Conservation (phyloP, 257 asterid species). For the Gardenia jasminoides region DNA sequence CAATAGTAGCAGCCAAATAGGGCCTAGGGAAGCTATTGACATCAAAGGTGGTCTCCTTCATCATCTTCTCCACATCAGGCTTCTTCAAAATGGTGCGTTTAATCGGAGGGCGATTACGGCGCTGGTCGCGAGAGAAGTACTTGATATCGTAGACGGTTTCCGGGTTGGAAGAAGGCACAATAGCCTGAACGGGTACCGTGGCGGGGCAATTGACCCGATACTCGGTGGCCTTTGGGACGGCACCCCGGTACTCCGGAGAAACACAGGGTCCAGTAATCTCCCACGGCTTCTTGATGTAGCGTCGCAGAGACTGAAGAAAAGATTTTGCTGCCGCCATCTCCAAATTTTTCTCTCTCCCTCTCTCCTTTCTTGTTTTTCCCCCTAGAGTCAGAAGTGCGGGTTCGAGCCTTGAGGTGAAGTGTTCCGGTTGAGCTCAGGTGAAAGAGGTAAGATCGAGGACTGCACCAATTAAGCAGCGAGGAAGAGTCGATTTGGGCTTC, state of each 20-base stretch:
- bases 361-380: too few relatives aligned
- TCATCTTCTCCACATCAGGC: slow-evolving; percentile 75
- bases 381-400: too few relatives aligned
- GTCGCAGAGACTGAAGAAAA: slow-evolving; percentile 62
- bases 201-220: slow-evolving; percentile 81
- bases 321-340: slow-evolving; percentile 69
- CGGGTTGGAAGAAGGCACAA: slow-evolving; percentile 74
- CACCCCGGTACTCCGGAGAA: slow-evolving; percentile 48
- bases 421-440: too few relatives aligned
- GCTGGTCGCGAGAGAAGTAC: slow-evolving; percentile 85
- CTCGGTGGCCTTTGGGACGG: slow-evolving; percentile 82
- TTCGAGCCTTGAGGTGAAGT: too few relatives aligned
- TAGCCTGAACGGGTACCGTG: slow-evolving; percentile 52
- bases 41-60: slow-evolving; percentile 64
- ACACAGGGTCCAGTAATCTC: slow-evolving; percentile 72
- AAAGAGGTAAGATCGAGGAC: too few relatives aligned
- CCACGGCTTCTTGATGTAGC: slow-evolving; percentile 87
- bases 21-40: slow-evolving; percentile 66
- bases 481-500: too few relatives aligned
- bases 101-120: slow-evolving; percentile 83
- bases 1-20: slow-evolving; percentile 54
- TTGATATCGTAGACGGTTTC: slow-evolving; percentile 92
- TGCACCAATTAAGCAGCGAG: too few relatives aligned
- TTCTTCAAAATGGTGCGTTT: slow-evolving; percentile 72
- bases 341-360: too few relatives aligned